Evolutionary conservation across 805 yeast species (phyloP), one percentile per base, ranked within the genome.

Genomic region (Tetrapisispora phaffii): DNA sequence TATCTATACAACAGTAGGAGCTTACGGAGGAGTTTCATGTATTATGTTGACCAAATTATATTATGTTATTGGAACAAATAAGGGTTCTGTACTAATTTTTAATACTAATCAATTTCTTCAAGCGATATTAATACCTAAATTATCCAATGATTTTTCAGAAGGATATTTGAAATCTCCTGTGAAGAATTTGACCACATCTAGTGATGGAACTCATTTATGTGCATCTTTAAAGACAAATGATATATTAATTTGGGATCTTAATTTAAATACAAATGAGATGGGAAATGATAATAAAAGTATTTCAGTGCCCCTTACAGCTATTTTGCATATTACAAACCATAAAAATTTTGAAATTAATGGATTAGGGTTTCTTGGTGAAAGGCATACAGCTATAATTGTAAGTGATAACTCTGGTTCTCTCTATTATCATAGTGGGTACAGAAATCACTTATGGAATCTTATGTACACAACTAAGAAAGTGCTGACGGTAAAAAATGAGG

Each of bases 181-280:
- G 0, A 72, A 83, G 0, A 48, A 76, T 2, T 55, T 88, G 21
- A 69, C 77, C 0, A 63, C 82, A 13, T 81, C 93, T 0, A 65
- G 75, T 7, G 96, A 89, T 58, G 82, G 85, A 1, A 70, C 82
- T 0, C 75, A 73, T 54, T 50, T 87, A 2, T 86, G 83, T 0
- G 82, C 79, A 0, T 95, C 95, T 1, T 78, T 74, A 51, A 67
- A 70, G 5, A 64, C 71, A 20, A 97, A 97, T 0, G 69, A 68
- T 44, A 71, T 89, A 2, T 65, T 72, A 24, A 52, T 85, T 1
- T 90, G 96, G 95, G 80, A 84, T 49, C 52, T 82, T 23, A 58
- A 60, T 35, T 33, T 26, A 3, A 31, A 44, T 1, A 21, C 26
- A 4, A 26, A 17, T 2, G 22, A 36, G 7, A 35, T 40, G 13